These are phyloP conservation scores for Olyra latifolia DNA, from an alignment of 176 grass and related monocot genomes.

Conservation along the genomic window DNA sequence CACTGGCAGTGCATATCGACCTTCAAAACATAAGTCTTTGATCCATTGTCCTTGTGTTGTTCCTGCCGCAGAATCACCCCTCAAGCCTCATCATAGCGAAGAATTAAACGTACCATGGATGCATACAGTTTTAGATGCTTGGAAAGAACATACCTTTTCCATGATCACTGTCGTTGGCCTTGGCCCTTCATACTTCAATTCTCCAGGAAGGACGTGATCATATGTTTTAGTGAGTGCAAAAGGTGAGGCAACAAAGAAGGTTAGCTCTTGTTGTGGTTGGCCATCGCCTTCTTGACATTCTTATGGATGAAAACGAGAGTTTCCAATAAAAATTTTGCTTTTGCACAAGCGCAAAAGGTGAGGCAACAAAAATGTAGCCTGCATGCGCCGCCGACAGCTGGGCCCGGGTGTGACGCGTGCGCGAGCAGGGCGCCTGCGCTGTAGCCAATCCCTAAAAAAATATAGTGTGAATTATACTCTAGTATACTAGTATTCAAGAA, in stretches of 20 bases:
- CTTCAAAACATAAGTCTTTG: conserved; percentile 24
- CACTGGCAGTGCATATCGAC: conserved; percentile 44
- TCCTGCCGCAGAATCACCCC: conserved; percentile 4
- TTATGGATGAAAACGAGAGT: background rate
- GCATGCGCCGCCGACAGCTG: too few relatives aligned
- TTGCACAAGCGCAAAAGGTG: too few relatives aligned
- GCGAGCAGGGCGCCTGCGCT: too few relatives aligned
- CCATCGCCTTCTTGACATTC: conserved; percentile 31
- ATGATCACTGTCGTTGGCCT: conserved; percentile 16
- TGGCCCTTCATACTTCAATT: background rate
- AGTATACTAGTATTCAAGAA: background rate
- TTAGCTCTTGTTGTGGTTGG: conserved; percentile 27
- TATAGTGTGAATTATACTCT: too few relatives aligned
- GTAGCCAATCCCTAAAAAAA: too few relatives aligned
- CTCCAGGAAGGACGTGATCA: background rate
- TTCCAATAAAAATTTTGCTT: too few relatives aligned
- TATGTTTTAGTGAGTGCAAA: conserved; percentile 32
- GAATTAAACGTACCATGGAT: background rate
- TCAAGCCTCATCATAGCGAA: background rate
- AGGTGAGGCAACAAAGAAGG: background rate
- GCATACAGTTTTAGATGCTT: background rate
- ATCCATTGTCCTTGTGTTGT: background rate
- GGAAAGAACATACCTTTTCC: conserved; percentile 18
- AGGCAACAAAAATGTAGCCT: too few relatives aligned
- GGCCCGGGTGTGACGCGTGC: too few relatives aligned